Evolutionary conservation across 164 flowering plant species (phyloP), one percentile per base, ranked within the genome.

Genomic region (Cinnamomum chago): DNA sequence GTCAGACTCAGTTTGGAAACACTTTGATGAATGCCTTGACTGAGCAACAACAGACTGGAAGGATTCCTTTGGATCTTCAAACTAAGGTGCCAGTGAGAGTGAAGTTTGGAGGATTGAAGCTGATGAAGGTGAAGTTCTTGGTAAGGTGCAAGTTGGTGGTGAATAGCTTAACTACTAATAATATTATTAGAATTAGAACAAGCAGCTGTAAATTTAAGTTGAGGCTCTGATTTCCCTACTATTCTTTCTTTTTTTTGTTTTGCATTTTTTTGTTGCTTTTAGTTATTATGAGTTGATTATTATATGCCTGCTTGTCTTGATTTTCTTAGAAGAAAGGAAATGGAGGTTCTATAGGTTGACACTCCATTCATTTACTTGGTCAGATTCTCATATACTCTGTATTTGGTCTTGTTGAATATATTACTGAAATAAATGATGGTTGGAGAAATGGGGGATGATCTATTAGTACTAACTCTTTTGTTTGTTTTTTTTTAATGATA

Each of bases 61-160:
- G 30, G 58, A 80, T 94, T 28, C 97, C 94, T 1, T 73, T 94
- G 83, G 65, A 68, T 20, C 79, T 94, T 2, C 83, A 72, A 30
- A 95, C 76, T 1, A 82, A 69, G n/a, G 93, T 90, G 27, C 95
- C 97, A 20, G 91, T 92, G 75, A 88, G 85, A 78, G 68, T 94
- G 15, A 85, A 89, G 82, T 74, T 92, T 17, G 97, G 97, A 47
- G 83, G 76, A 71, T 72, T 94, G 85, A 94, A 85, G 87, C 85
- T 92, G 65, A 74, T 72, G 85, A 84, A 87, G 80, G 77, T 93
- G 76, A 94, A 82, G 80, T 89, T 88, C 77, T 60, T 47, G 82
- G 94, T 86, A 3, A 83, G 79, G 71, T 94, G 98, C 82, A 76
- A 70, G 18, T 67, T 94, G 72, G 77, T 35, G 50, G 94, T 90